Conservation (phyloP, 108 stramenopile species). For the Bacterosira constricta region DNA sequence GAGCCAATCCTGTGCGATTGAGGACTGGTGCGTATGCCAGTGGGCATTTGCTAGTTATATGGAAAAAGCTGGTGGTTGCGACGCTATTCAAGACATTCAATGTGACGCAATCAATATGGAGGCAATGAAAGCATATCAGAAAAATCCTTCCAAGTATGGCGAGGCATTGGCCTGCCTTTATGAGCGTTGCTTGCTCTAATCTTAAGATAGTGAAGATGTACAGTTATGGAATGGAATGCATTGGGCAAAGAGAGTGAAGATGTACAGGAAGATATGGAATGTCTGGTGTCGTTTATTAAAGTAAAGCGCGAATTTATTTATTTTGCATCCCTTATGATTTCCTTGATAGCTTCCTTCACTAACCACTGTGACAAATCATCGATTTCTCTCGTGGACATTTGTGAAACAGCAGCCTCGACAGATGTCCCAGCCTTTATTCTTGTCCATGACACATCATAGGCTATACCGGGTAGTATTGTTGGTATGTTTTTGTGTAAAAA, state of each 20-base stretch:
- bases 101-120: slow-evolving; percentile 64
- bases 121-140: slow-evolving; percentile 55
- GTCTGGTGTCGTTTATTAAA: no score
- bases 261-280: no score
- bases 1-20: slow-evolving; percentile 22
- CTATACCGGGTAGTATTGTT: neutral
- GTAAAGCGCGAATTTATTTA: neutral
- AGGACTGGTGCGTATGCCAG: slow-evolving; percentile 71
- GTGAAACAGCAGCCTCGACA: slow-evolving; percentile 6
- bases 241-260: no score
- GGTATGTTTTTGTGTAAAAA: neutral
- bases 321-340: neutral
- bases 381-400: neutral
- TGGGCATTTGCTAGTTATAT: slow-evolving; percentile 75
- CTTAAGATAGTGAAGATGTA: no score
- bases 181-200: no score
- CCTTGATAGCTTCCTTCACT: slow-evolving; percentile 3
- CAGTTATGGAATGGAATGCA: no score
- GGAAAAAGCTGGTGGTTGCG: slow-evolving; percentile 65
- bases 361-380: slow-evolving; percentile 6
- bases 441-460: neutral
- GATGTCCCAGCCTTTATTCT: neutral
- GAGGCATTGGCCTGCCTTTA: slow-evolving; percentile 24
- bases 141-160: slow-evolving; percentile 10
- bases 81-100: slow-evolving; percentile 58